Evolutionary conservation across 106 monocot genomes (phyloP).

Genomic region (Agapanthus africanus): DNA sequence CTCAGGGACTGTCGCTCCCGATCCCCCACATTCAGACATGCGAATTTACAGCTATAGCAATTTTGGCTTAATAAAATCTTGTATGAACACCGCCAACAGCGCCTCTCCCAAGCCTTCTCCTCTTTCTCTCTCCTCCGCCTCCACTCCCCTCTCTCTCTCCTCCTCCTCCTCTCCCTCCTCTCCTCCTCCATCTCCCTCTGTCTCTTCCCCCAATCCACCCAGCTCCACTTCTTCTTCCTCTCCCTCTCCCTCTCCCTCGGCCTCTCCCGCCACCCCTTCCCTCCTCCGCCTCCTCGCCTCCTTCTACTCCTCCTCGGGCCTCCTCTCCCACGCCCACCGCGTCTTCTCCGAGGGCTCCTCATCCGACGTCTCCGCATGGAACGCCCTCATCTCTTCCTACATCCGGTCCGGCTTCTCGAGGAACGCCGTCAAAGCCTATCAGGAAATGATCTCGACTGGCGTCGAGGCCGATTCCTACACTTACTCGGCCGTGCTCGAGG

Average conservation of each 20-base stretch:
- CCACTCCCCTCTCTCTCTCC: neutral
- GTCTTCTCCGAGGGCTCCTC: neutral
- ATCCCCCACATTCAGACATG: no score
- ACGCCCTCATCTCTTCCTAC: conserved; percentile 36
- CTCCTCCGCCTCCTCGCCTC: neutral
- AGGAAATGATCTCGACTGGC: conserved; percentile 29
- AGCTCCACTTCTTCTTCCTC: conserved; percentile 2
- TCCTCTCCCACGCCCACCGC: conserved; percentile 5
- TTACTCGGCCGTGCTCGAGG: conserved; percentile 47
- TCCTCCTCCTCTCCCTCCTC: conserved; percentile 1
- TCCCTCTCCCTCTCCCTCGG: conserved; percentile 10
- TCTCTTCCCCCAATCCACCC: neutral
- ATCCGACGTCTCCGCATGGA: neutral
- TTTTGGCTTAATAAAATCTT: no score
- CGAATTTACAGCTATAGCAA: no score
- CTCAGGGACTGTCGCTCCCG: no score
- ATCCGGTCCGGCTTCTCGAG: conserved; percentile 1
- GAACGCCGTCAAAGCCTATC: conserved; percentile 22
- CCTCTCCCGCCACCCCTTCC: neutral
- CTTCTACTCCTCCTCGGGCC: conserved; percentile 1
- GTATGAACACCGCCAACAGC: no score
- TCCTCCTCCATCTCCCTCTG: neutral
- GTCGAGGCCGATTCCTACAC: conserved; percentile 35
- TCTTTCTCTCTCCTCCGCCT: conserved; percentile 10
- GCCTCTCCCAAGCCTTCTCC: neutral